These are phyloP conservation scores for Irpex rosettiformis DNA, from an alignment of 1,284 basidiomycete genomes.

Conservation along the genomic window DNA sequence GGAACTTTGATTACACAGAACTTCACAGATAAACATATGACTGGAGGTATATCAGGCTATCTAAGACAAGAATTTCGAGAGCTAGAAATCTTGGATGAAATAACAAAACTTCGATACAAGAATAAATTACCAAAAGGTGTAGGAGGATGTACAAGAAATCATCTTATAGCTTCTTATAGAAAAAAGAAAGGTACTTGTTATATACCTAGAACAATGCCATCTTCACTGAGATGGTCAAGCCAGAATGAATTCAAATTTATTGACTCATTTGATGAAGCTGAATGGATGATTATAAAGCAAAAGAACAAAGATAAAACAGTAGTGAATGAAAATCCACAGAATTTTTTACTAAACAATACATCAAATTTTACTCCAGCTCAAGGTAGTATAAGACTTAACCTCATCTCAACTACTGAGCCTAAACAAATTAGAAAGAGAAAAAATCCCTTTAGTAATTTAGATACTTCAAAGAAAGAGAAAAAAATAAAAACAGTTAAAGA, in stretches of 20 bases:
- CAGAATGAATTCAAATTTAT: not conserved
- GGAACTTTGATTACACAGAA: constrained; percentile 32
- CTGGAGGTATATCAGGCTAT: constrained; percentile 14
- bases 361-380: not conserved
- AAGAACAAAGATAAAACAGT: not conserved
- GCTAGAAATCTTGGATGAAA: constrained; percentile 31
- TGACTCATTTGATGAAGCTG: not conserved
- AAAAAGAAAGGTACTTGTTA: not conserved
- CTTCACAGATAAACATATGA: constrained; percentile 25
- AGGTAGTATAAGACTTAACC: not conserved
- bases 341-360: not conserved
- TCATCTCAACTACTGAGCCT: not conserved
- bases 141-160: constrained; percentile 13
- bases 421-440: not conserved
- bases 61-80: constrained; percentile 31
- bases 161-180: constrained; percentile 14
- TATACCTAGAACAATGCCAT: not conserved
- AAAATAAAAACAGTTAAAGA: not conserved
- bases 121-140: constrained; percentile 20
- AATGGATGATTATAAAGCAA: not conserved
- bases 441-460: not conserved
- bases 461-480: not conserved
- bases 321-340: not conserved
- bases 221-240: not conserved
- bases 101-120: constrained; percentile 25